These are phyloP conservation scores for Russula virescens DNA, from an alignment of 768 basidiomycete genomes.

Conservation along the genomic window DNA sequence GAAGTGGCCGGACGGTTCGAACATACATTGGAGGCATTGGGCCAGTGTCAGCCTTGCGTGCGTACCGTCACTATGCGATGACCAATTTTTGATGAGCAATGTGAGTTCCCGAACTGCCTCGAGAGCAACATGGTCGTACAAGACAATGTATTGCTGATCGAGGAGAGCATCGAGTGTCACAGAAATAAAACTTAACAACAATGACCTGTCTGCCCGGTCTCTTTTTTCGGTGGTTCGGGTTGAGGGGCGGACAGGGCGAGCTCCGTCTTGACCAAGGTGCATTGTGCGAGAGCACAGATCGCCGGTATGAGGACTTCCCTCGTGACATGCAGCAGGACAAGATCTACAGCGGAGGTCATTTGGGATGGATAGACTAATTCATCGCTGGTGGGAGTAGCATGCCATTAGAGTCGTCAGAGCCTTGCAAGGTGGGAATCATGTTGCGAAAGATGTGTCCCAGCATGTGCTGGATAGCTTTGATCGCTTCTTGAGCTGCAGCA, in stretches of 20 bases:
- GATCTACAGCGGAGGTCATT: background rate
- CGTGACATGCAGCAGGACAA: conserved; percentile 1
- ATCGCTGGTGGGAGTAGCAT: background rate
- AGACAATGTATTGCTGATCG: background rate
- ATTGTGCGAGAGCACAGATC: conserved; percentile 8
- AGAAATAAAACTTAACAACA: background rate
- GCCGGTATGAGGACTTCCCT: conserved; percentile 7
- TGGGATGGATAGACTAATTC: background rate
- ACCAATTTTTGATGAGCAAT: conserved; percentile 2
- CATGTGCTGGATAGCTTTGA: background rate
- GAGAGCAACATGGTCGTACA: conserved; percentile 6
- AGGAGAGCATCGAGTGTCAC: background rate
- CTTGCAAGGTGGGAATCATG: background rate
- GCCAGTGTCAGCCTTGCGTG: background rate
- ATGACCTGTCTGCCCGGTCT: background rate
- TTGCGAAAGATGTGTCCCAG: conserved; percentile 5
- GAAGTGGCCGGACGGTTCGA: conserved; percentile 8
- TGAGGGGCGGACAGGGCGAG: background rate
- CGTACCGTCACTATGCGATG: background rate
- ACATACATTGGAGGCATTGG: conserved; percentile 15
- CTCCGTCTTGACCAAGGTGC: conserved; percentile 12
- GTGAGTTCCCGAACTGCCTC: conserved; percentile 14
- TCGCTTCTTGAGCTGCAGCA: conserved; percentile 5
- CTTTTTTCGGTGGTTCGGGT: background rate
- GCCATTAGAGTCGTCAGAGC: background rate